Base-by-base conservation (phyloP, 805 yeast genomes). In the Huiozyma sinensis region DNA sequence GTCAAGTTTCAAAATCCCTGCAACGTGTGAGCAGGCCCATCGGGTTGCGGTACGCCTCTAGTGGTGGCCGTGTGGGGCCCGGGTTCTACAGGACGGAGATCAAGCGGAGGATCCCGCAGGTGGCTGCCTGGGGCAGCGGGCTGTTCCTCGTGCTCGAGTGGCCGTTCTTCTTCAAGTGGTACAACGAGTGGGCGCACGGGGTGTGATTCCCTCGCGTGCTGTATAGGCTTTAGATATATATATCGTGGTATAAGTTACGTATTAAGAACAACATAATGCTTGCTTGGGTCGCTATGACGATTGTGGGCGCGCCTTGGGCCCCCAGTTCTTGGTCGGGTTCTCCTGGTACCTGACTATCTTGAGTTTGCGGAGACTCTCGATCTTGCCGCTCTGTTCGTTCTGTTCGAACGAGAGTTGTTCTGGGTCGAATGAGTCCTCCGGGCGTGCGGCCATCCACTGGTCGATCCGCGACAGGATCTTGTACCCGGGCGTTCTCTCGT, bases 251-350 rank as follows among this genome's bases (percentile, higher is more conserved):
- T 11, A 34, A 34, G 17, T 6, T 8, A 7, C 13, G 28, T 33
- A 33, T 33, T 40, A 40, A 30, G 28, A 30, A 33, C 5, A 11
- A 38, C 17, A 6, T 30, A 10, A 12, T 13, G 34, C 7, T 27
- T 6, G 17, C n/a, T 40, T 34, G 36, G 28, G 10, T 8, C 31
- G 24, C 24, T 17, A 17, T 17, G 24, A 17, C 11, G 33, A n/a
- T 8, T 48, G 49, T 43, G 95, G 94, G 56, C 83, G 79, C 3
- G 95, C 78, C 66, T 83, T 86, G 33, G 97, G 99, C 1, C 99
- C 99, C 99, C 99, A 92, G 60, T 85, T 81, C 60, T 84, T 85
- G 1, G 87, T 75, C 11, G 99, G 99, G 57, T 89, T 90, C 57
- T 80, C 88, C 60, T 89, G 98, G 64, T 74, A 90, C 54, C 96